phyloP scores from a whole-genome alignment of 257 asterid genomes.

The Avicennia marina region DNA sequence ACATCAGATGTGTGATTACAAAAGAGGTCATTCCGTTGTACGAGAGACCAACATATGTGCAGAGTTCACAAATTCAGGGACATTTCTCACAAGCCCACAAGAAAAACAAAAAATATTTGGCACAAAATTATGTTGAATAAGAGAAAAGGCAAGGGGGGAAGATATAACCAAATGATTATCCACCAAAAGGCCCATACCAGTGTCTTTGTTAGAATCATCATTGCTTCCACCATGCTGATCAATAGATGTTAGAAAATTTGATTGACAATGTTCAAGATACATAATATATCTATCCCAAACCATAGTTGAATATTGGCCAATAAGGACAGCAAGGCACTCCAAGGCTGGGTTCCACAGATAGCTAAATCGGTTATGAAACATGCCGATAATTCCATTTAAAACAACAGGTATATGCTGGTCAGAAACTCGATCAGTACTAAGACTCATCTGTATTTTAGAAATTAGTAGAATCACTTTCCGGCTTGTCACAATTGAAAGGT shows the following conservation, averaged over 20 bases:
- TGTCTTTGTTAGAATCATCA: slow-evolving; percentile 25
- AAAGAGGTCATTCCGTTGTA: not conserved
- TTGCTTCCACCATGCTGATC: slow-evolving; percentile 31
- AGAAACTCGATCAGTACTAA: slow-evolving; percentile 52
- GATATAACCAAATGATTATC: slow-evolving; percentile 1
- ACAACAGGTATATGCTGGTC: slow-evolving; percentile 49
- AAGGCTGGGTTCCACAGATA: slow-evolving; percentile 65
- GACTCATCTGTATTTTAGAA: slow-evolving; percentile 63
- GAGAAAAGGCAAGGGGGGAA: not conserved
- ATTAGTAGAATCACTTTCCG: slow-evolving; percentile 52
- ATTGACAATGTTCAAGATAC: slow-evolving; percentile 55
- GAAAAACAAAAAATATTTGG: not conserved
- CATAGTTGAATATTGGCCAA: slow-evolving; percentile 43
- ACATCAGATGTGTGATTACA: not conserved
- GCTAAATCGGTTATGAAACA: slow-evolving; percentile 70
- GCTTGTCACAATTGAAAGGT: slow-evolving; percentile 62
- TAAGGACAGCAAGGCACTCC: slow-evolving; percentile 63
- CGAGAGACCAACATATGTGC: not conserved
- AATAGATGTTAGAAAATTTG: slow-evolving; percentile 42
- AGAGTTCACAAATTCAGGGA: not conserved
- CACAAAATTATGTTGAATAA: slow-evolving; percentile 16
- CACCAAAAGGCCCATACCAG: slow-evolving; percentile 41
- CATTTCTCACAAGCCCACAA: not conserved
- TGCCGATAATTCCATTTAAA: slow-evolving; percentile 70
- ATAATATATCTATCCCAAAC: slow-evolving; percentile 64